Conservation (phyloP, 2,329 filamentous ascomycete species). For the Trichoderma gracile region DNA sequence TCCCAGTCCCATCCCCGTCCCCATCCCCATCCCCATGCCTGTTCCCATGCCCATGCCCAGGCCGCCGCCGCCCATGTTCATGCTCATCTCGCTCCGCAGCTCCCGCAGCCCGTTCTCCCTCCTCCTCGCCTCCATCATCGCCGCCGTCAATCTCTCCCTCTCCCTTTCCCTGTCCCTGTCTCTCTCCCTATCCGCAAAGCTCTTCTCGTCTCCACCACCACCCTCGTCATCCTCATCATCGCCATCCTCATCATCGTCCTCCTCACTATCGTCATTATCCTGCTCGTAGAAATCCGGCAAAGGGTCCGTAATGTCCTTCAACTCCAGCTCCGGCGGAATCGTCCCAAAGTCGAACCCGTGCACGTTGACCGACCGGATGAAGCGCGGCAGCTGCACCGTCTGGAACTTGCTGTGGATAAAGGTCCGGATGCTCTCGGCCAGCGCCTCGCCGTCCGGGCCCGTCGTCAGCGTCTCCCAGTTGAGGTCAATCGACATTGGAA, state of each 20-base stretch:
- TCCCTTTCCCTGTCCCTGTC: constrained; percentile 27
- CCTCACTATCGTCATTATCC: constrained; percentile 58
- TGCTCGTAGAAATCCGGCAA: constrained; percentile 95
- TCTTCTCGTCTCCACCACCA: constrained; percentile 38
- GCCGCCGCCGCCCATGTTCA: background rate
- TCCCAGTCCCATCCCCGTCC: too few species aligned
- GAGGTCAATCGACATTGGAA: constrained; percentile 89
- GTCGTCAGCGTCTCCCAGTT: constrained; percentile 93
- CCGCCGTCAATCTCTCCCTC: constrained; percentile 26
- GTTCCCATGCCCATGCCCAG: too few species aligned
- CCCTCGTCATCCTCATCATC: constrained; percentile 45
- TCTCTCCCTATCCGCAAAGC: constrained; percentile 28
- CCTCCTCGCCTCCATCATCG: constrained; percentile 14
- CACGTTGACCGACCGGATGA: constrained; percentile 94
- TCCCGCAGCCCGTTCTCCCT: constrained; percentile 34
- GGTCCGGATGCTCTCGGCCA: constrained; percentile 82
- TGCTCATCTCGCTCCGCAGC: constrained; percentile 36
- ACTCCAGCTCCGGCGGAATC: constrained; percentile 78
- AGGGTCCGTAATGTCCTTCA: constrained; percentile 96
- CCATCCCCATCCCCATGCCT: too few species aligned
- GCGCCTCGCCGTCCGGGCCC: constrained; percentile 80
- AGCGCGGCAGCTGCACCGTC: constrained; percentile 83
- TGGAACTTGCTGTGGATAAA: constrained; percentile 98
- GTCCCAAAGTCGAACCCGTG: constrained; percentile 91
- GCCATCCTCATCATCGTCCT: constrained; percentile 54